Evolutionary conservation across 1,139 yeast species (phyloP).

Genomic region (Diutina sp.): DNA sequence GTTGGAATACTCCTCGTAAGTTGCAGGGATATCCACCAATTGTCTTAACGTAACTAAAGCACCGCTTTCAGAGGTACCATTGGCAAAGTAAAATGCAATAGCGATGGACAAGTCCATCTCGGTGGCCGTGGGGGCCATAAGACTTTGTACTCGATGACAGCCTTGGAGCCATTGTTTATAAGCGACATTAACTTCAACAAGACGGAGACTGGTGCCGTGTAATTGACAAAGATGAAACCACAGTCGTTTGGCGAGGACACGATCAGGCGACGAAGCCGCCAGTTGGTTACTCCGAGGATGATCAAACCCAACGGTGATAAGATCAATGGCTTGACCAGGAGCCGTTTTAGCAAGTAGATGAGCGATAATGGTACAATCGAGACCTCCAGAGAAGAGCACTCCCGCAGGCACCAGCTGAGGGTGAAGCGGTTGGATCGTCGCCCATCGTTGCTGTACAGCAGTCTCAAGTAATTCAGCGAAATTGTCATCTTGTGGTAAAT

Average conservation of each 20-base stretch:
- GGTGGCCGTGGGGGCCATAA: slow-evolving; percentile 76
- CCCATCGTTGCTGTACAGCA: slow-evolving; percentile 24
- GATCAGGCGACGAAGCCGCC: slow-evolving; percentile 70
- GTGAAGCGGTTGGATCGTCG: slow-evolving; percentile 46
- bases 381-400: slow-evolving; percentile 82
- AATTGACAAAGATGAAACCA: slow-evolving; percentile 30
- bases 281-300: slow-evolving; percentile 63
- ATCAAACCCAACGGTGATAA: slow-evolving; percentile 91
- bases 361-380: slow-evolving; percentile 80
- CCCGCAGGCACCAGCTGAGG: slow-evolving; percentile 27
- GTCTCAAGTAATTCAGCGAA: not conserved
- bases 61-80: slow-evolving; percentile 28
- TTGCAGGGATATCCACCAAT: not conserved
- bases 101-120: slow-evolving; percentile 96
- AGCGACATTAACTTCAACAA: slow-evolving; percentile 59
- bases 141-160: slow-evolving; percentile 37
- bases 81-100: slow-evolving; percentile 86
- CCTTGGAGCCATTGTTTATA: slow-evolving; percentile 50
- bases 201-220: slow-evolving; percentile 19
- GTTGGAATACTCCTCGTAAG: not conserved
- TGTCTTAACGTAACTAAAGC: not conserved
- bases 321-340: slow-evolving; percentile 26
- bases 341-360: slow-evolving; percentile 18
- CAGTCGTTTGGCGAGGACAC: slow-evolving; percentile 56
- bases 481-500: not conserved